Evolutionary conservation across 169 alveolate genomes (phyloP), one percentile per base, ranked within the genome.

Genomic region (Babesia divergens): DNA sequence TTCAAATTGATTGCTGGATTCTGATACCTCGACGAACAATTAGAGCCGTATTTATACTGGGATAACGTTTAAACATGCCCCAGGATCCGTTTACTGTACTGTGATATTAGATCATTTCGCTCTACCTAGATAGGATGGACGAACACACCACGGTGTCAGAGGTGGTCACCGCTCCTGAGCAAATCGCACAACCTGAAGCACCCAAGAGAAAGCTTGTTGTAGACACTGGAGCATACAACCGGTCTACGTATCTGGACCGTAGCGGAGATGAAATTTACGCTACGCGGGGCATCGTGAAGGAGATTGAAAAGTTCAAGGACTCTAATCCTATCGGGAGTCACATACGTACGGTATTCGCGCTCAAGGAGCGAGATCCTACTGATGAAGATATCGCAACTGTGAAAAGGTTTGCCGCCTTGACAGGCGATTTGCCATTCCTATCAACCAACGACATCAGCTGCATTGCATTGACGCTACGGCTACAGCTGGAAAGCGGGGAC

Each of bases 391-490:
- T 92, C 26, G 71, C 76, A 46, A 87, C 87, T 53, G 94, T 93
- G 52, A 88, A 68, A 50, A 59, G 81, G 53, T 93, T 93, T 72
- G 84, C 97, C 7, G 86, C 89, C 16, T 76, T 90, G 65, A 93
- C 97, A 16, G 97, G 97, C 1, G 97, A 93, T 46, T 83, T 72
- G 66, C 92, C 91, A 32, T 83, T 75, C 53, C 83, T 93, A 31
- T 89, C 95, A 35, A 84, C 71, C 37, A 90, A 89, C 11, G 97
- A 93, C 81, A 86, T 93, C 43, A 89, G 72, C 32, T 91, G 92
- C 43, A 91, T 93, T 29, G 96, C 97, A 31, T 83, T 93, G 44
- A 93, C 96, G 0, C 75, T 84, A 40, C 72, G 84, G 64, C 51
- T 89, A 44, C 94, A 86, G 53, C 53, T 81, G 47, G 85, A 83